These are phyloP conservation scores for Ploettnerulaceae sp. DNA, from an alignment of 2,329 filamentous ascomycete species.

Conservation along the genomic window DNA sequence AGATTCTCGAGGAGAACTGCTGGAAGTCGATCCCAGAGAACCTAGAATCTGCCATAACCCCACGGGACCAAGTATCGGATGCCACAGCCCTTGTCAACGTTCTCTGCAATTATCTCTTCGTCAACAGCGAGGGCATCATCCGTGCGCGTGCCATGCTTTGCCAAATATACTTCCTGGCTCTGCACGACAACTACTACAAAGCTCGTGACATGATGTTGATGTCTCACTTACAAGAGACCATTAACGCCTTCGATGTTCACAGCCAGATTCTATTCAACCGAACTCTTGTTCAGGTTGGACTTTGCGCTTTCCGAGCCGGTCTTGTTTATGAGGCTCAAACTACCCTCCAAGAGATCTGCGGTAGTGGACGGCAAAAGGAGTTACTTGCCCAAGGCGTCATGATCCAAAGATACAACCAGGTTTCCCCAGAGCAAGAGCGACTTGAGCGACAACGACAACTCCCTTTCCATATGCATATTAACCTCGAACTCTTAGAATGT, in stretches of 20 bases:
- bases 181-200: conserved; percentile 97
- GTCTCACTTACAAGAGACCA: conserved; percentile 97
- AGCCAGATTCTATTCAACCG: conserved; percentile 99
- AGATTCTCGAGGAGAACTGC: conserved; percentile 88
- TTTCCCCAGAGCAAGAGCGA: conserved; percentile 95
- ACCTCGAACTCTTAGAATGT: conserved; percentile 94
- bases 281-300: conserved; percentile 92
- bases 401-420: conserved; percentile 94
- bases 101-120: conserved; percentile 93
- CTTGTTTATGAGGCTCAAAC: conserved; percentile 97
- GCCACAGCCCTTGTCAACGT: conserved; percentile 73
- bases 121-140: conserved; percentile 91
- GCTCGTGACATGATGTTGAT: conserved; percentile 99
- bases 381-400: conserved; percentile 96
- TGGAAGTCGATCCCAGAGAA: conserved; percentile 73
- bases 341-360: conserved; percentile 96
- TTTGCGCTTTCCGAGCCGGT: conserved; percentile 95
- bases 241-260: conserved; percentile 91
- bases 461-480: conserved; percentile 99
- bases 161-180: conserved; percentile 96
- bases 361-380: conserved; percentile 96
- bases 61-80: conserved; percentile 63
- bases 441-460: conserved; percentile 95
- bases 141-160: conserved; percentile 95
- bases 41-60: conserved; percentile 76